Evolutionary conservation across 106 monocot species (phyloP).

Genomic region (Ottelia alismoides): DNA sequence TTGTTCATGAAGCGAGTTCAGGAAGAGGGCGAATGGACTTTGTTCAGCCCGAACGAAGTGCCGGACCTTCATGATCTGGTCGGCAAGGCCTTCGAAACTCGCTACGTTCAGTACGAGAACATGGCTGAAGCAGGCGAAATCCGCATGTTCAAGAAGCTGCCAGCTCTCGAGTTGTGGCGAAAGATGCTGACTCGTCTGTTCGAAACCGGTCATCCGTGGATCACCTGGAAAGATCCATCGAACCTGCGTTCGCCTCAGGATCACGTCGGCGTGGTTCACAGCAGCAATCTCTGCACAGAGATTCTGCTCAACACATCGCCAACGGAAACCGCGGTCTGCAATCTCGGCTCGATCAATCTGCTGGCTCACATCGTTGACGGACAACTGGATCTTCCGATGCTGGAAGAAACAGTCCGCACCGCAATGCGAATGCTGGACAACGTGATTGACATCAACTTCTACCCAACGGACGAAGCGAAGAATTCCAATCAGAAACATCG

Average conservation of each 20-base stretch:
- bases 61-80: constrained; percentile 86
- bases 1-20: constrained; percentile 91
- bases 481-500: too few relatives aligned
- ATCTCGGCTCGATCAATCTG: constrained; percentile 93
- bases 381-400: too few relatives aligned
- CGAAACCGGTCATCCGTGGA: constrained; percentile 96
- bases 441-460: too few relatives aligned
- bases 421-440: too few relatives aligned
- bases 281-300: constrained; percentile 93
- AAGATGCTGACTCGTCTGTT: constrained; percentile 84
- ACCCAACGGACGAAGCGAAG: too few relatives aligned
- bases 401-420: too few relatives aligned
- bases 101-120: constrained; percentile 65
- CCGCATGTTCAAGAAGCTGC: constrained; percentile 60
- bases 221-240: constrained; percentile 92
- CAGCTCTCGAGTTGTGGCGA: constrained; percentile 91
- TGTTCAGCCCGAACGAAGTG: constrained; percentile 86
- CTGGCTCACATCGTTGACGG: too few relatives aligned
- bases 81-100: constrained; percentile 74
- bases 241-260: constrained; percentile 95
- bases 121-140: constrained; percentile 12
- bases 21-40: constrained; percentile 59
- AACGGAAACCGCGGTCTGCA: too few relatives aligned
- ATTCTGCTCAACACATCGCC: constrained; percentile 86
- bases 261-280: constrained; percentile 94